These are phyloP conservation scores for Cladosporium sphaerospermum DNA, from an alignment of 2,329 filamentous ascomycete species.

Conservation along the genomic window DNA sequence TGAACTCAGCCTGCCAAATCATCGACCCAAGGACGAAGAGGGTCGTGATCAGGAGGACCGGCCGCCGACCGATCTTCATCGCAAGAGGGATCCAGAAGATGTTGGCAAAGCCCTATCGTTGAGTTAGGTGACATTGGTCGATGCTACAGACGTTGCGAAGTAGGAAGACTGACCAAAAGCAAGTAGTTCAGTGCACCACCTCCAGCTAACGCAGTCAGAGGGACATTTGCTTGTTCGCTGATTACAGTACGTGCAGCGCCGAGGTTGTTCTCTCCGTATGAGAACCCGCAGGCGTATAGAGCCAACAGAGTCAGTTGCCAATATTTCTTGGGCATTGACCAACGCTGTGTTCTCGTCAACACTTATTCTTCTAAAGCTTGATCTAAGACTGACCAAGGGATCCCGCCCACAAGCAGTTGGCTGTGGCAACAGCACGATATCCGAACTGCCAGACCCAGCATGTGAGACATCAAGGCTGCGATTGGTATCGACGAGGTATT, in stretches of 20 bases:
- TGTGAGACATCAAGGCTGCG: conserved; percentile 12
- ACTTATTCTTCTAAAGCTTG: background rate
- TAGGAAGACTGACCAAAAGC: conserved; percentile 20
- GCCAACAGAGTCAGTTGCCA: conserved; percentile 37
- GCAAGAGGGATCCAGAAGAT: conserved; percentile 37
- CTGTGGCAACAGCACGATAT: conserved; percentile 31
- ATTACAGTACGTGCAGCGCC: conserved; percentile 40
- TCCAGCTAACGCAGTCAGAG: conserved; percentile 37
- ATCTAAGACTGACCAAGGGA: background rate
- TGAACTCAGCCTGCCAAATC: conserved; percentile 29
- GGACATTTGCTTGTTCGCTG: conserved; percentile 34
- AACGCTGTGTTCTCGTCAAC: conserved; percentile 13
- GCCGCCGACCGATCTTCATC: conserved; percentile 35
- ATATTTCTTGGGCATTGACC: conserved; percentile 34
- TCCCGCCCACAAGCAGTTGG: conserved; percentile 25
- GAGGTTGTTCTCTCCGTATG: conserved; percentile 37
- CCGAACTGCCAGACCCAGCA: conserved; percentile 22
- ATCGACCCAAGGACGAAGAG: conserved; percentile 27
- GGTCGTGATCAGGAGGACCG: conserved; percentile 33
- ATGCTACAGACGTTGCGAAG: background rate
- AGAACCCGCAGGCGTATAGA: conserved; percentile 37
- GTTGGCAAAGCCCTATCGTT: conserved; percentile 24
- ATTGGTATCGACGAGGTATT: conserved; percentile 30
- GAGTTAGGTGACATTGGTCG: background rate
- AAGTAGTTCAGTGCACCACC: conserved; percentile 38